Percentiles rank a stretch among this genome's conserved stretches.
phyloP scores from a whole-genome alignment of 129 eudicot genomes.

The Silybum marianum region DNA sequence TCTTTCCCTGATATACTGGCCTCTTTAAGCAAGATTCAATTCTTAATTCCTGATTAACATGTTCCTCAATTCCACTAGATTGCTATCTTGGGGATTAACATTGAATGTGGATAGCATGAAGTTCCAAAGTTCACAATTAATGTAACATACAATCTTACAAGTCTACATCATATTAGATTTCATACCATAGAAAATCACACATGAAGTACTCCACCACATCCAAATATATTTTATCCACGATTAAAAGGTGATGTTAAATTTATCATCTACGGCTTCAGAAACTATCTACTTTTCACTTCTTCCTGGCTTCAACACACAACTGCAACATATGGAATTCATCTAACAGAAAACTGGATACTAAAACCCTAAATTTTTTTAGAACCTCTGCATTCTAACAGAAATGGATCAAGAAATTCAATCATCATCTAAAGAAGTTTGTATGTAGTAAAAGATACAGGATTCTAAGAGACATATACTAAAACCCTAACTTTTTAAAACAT shows the following conservation, averaged over 20 bases:
- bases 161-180: constrained; percentile 9
- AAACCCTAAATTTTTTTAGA: constrained; percentile 16
- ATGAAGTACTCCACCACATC: constrained; percentile 8
- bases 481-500: constrained; percentile 27
- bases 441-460: constrained; percentile 16
- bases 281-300: constrained; percentile 21
- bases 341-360: constrained; percentile 6
- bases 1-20: constrained; percentile 10
- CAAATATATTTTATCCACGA: constrained; percentile 6
- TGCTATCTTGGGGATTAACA: constrained; percentile 18
- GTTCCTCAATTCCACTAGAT: constrained; percentile 7
- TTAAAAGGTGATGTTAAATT: not conserved
- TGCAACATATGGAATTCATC: not conserved
- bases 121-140: not conserved
- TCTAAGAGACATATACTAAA: constrained; percentile 10
- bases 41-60: constrained; percentile 17
- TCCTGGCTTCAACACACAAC: constrained; percentile 13
- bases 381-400: constrained; percentile 8
- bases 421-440: constrained; percentile 11
- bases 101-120: constrained; percentile 9
- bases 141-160: constrained; percentile 17
- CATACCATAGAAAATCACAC: constrained; percentile 18
- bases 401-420: constrained; percentile 4
- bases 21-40: constrained; percentile 25
- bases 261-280: constrained; percentile 4